These are phyloP conservation scores for Sordaria brevicollis DNA, from an alignment of 495 filamentous ascomycete genomes.

Conservation along the genomic window DNA sequence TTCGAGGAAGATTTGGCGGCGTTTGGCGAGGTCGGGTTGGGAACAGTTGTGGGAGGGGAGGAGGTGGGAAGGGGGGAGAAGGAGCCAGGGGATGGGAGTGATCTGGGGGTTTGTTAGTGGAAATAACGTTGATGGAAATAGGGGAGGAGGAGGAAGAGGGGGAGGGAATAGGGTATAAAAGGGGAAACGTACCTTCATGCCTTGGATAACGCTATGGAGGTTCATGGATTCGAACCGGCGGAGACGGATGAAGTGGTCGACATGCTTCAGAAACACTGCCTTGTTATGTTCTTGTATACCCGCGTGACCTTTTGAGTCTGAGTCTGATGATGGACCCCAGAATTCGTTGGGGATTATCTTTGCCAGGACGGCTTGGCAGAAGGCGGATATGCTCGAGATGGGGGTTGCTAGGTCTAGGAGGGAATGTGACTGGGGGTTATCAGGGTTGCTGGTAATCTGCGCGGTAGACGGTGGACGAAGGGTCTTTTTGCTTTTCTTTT, in stretches of 20 bases:
- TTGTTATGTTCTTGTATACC: conserved; percentile 50
- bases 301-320: too few relatives aligned
- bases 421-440: conserved; percentile 10
- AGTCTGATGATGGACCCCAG: conserved; percentile 47
- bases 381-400: conserved; percentile 65
- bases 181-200: conserved; percentile 51
- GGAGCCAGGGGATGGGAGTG: conserved; percentile 62
- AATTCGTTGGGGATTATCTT: conserved; percentile 69
- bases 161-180: too few relatives aligned
- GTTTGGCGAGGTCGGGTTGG: conserved; percentile 62
- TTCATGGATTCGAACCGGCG: conserved; percentile 73
- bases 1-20: conserved; percentile 69
- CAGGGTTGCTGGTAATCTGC: neutral
- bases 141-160: too few relatives aligned
- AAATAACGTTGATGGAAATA: too few relatives aligned
- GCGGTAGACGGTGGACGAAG: neutral
- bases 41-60: conserved; percentile 45
- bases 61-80: conserved; percentile 32
- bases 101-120: too few relatives aligned
- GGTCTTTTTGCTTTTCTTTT: conserved; percentile 1
- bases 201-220: conserved; percentile 67
- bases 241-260: conserved; percentile 68
- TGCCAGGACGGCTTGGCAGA: conserved; percentile 66
- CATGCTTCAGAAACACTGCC: conserved; percentile 47
- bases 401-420: conserved; percentile 67